Conservation (phyloP, 2,329 filamentous ascomycete species). For the Ciborinia camelliae region DNA sequence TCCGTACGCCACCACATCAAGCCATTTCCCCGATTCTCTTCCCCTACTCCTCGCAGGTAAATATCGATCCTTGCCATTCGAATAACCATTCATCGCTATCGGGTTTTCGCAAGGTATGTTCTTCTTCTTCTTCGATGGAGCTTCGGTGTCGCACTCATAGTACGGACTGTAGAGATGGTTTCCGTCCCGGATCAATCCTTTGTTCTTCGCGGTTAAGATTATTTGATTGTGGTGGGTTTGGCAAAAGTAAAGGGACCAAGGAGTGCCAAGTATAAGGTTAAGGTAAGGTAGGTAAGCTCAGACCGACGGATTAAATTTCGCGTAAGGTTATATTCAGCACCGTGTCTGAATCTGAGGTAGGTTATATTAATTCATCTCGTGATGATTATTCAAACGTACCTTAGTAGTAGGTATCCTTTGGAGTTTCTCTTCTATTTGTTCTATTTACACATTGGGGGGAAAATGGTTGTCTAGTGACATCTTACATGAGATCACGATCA, state of each 20-base stretch:
- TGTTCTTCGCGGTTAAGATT: not conserved
- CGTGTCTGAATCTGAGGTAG: conserved; percentile 1
- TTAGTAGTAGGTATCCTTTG: too few species aligned
- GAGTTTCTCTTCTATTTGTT: too few species aligned
- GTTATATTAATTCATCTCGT: not conserved
- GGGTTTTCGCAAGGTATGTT: conserved; percentile 4
- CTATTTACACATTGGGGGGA: too few species aligned
- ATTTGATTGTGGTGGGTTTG: not conserved
- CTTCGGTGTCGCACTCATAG: conserved; percentile 9
- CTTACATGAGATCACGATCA: too few species aligned
- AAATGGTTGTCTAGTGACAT: too few species aligned
- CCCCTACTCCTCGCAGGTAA: conserved; percentile 7
- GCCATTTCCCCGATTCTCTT: conserved; percentile 2
- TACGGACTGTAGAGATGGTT: not conserved
- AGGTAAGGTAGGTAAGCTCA: conserved; percentile 7
- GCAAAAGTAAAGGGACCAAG: not conserved
- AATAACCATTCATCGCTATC: conserved; percentile 17
- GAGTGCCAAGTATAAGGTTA: conserved; percentile 9
- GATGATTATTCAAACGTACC: too few species aligned
- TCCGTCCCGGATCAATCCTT: not conserved
- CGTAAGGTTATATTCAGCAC: not conserved
- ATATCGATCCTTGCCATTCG: conserved; percentile 17
- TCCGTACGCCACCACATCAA: conserved; percentile 9
- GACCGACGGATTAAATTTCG: not conserved
- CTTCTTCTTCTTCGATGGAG: conserved; percentile 16